Evolutionary conservation across 257 asterid genomes (phyloP), one percentile per base, ranked within the genome.

Genomic region (Solanum commersonii): DNA sequence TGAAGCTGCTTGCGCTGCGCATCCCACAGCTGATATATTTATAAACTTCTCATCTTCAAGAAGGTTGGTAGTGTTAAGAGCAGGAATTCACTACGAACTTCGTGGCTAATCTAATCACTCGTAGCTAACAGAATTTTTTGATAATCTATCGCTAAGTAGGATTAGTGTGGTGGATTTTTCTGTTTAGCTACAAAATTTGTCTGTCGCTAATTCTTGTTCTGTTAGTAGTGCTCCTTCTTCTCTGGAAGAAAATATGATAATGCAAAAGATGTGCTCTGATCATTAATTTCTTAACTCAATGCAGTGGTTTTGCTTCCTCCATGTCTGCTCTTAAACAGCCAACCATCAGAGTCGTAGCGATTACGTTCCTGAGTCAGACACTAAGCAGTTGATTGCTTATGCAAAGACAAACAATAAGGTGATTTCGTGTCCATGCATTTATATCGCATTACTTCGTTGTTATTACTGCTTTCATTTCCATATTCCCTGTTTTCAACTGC

Each of bases 371-470:
- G 99, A 97, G 93, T 92, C 94, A 15, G 98, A 97, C 89, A 87
- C 99, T 88, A 97, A 95, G 92, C 98, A 95, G 91, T 89, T 97
- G 98, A 97, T 97, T 93, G 97, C 96, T 86, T 96, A 91, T 93
- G 99, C 99, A 67, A 93, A 93, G 88, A 94, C 99, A 90, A 96
- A 97, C 95, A 97, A 97, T 92, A 96, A 97, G 97, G 98, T 97
- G 68, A 72, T 72, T n/a, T 65, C 4, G 1, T 65, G 18, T 65
- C 34, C 3, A 11, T 25, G 34, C 33, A 65, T 65, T 65, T 25
- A 12, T 25, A 65, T 65, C 8, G 3, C 72, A 65, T n/a, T 65
- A n/a, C n/a, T 65, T n/a, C 8, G 0, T 65, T 65, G 34, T 10
- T 23, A n/a, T 9, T 60, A 60, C 29, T 60, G 70, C 6, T 60